Evolutionary conservation across 2,329 filamentous ascomycete species (phyloP), one percentile per base, ranked within the genome.

Genomic region (Colletotrichum gigasporum): DNA sequence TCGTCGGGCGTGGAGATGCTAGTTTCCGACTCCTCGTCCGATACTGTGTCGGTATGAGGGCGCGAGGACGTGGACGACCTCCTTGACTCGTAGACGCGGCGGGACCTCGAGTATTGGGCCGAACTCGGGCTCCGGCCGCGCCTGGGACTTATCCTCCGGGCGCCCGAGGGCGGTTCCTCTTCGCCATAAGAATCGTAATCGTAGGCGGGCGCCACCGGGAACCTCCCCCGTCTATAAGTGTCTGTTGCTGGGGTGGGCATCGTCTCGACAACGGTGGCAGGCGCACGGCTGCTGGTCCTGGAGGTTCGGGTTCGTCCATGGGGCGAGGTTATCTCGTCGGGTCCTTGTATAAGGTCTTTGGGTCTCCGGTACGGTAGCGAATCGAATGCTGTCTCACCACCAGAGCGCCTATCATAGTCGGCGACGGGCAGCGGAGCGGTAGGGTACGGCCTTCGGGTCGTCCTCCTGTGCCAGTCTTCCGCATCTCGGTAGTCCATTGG

Each of bases 21-120:
- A 4, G 71, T 71, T n/a, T 75, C 76, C n/a, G 77, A 78, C 12
- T 78, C 78, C 37, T 72, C 73, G 18, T 79, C 80, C 5, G 78
- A 78, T 24, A 77, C 79, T 52, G 71, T 75, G 7, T 75, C 70
- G 3, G 78, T 54, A 30, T 30, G n/a, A n/a, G 52, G 45, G 14
- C 28, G 44, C 16, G 44, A 79, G 50, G 71, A 76, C 44, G 71
- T 73, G 54, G 71, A 78, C 24, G 74, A 78, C 37, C 72, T 70
- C 55, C 71, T 72, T 39, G 79, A 78, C 20, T 72, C 70, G 6
- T 62, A 30, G 18, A 39, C 9, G 32, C 28, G 56, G n/a, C 42
- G 62, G 16, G 75, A 76, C 22, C 76, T 78, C 4, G 79, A 80
- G 35, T 75, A 76, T 64, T 77, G 75, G 26, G 74, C 73, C 26